Conservation (phyloP, 208 protist species). For the Trypanosoma brucei region DNA sequence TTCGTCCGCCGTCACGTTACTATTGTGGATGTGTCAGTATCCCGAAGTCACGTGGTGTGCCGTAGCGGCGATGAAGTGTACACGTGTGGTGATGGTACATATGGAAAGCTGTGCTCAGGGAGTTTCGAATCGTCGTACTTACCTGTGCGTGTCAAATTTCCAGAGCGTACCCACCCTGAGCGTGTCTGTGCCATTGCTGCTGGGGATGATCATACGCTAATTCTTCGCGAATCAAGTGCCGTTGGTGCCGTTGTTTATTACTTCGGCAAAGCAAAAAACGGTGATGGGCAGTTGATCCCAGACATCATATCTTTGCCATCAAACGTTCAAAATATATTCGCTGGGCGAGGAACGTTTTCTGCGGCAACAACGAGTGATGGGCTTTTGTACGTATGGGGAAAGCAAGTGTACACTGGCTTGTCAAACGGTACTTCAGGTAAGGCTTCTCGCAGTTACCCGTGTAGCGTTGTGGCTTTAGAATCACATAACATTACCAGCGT, state of each 20-base stretch:
- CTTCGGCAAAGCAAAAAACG: conserved; percentile 62
- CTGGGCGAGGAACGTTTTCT: conserved; percentile 49
- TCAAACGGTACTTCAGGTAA: conserved; percentile 43
- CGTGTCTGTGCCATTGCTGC: conserved; percentile 47
- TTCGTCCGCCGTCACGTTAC: conserved; percentile 65
- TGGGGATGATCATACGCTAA: conserved; percentile 74
- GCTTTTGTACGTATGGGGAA: conserved; percentile 69
- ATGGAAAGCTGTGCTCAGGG: conserved; percentile 73
- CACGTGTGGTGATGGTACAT: conserved; percentile 60
- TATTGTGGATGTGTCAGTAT: conserved; percentile 61
- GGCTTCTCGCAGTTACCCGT: conserved; percentile 23
- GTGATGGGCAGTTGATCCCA: conserved; percentile 53
- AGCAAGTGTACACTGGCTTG: conserved; percentile 49
- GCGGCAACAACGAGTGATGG: conserved; percentile 35
- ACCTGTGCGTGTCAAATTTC: conserved; percentile 62
- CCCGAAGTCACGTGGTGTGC: conserved; percentile 55
- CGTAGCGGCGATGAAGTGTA: conserved; percentile 57
- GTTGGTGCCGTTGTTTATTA: conserved; percentile 73
- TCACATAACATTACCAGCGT: conserved; percentile 28
- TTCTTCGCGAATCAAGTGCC: conserved; percentile 52
- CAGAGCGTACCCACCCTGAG: conserved; percentile 50
- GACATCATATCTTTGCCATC: conserved; percentile 26
- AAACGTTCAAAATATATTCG: conserved; percentile 30
- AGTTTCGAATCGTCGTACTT: conserved; percentile 27
- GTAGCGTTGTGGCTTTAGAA: conserved; percentile 31